Percentiles rank a stretch among this genome's conserved stretches.
phyloP scores from a whole-genome alignment of 2,329 filamentous ascomycete species.

The Alternaria sp. region DNA sequence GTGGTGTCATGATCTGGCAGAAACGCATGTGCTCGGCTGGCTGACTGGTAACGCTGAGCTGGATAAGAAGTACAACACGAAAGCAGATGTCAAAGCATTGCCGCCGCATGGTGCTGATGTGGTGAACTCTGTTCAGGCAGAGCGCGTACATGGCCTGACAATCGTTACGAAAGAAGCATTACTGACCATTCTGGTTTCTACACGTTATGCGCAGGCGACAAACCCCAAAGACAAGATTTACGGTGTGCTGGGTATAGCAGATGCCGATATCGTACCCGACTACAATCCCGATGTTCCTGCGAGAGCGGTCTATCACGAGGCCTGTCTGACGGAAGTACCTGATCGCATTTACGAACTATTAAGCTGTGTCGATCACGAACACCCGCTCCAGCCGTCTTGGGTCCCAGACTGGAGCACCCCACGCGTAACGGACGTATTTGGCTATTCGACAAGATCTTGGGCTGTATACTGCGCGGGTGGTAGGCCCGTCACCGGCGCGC shows the following conservation, averaged over 20 bases:
- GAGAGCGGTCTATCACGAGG: constrained; percentile 28
- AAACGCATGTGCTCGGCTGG: constrained; percentile 18
- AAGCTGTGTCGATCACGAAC: constrained; percentile 32
- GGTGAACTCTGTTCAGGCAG: constrained; percentile 16
- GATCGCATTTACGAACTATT: constrained; percentile 14
- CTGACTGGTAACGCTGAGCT: constrained; percentile 5
- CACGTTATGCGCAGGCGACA: constrained; percentile 30
- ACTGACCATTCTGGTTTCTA: constrained; percentile 19
- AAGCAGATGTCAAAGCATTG: background rate
- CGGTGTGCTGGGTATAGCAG: constrained; percentile 27
- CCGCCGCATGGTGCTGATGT: constrained; percentile 9
- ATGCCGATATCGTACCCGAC: constrained; percentile 14
- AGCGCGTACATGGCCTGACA: constrained; percentile 9
- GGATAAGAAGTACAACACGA: background rate
- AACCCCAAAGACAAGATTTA: constrained; percentile 36
- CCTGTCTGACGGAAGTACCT: constrained; percentile 17
- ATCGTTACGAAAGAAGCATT: constrained; percentile 7
- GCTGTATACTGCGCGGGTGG: constrained; percentile 25
- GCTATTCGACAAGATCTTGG: constrained; percentile 27
- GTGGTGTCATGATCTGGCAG: constrained; percentile 19
- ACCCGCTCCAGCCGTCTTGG: constrained; percentile 28
- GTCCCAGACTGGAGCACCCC: constrained; percentile 30
- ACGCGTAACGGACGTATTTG: constrained; percentile 28
- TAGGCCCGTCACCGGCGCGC: background rate
- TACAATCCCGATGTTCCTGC: constrained; percentile 17